Conservation (phyloP, 1,139 yeast species). For the Nadsonia commutata region DNA sequence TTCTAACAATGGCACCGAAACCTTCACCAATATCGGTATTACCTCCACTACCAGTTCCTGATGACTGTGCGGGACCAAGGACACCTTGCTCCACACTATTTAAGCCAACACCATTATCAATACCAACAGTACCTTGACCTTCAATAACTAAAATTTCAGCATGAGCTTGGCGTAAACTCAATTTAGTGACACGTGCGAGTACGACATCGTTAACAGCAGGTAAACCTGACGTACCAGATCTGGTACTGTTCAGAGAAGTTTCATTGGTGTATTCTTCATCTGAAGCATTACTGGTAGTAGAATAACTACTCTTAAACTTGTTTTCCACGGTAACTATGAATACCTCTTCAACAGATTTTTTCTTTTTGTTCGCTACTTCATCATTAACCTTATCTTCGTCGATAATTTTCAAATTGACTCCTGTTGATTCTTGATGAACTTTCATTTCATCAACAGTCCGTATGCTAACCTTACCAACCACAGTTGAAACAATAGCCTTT, state of each 20-base stretch:
- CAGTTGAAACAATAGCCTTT: slow-evolving; percentile 46
- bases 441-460: slow-evolving; percentile 13
- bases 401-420: slow-evolving; percentile 10
- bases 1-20: slow-evolving; percentile 74
- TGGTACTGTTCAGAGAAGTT: slow-evolving; percentile 10
- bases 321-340: slow-evolving; percentile 25
- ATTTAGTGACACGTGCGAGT: slow-evolving; percentile 55
- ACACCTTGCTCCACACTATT: slow-evolving; percentile 33
- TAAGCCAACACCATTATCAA: slow-evolving; percentile 55
- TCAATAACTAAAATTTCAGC: slow-evolving; percentile 78
- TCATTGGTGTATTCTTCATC: slow-evolving; percentile 14
- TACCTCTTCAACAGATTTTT: slow-evolving; percentile 10
- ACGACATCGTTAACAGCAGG: slow-evolving; percentile 84
- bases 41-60: slow-evolving; percentile 37
- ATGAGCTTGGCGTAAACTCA: slow-evolving; percentile 56
- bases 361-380: slow-evolving; percentile 8
- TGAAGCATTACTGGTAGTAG: slow-evolving; percentile 11
- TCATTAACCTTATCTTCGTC: slow-evolving; percentile 14
- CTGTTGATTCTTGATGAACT: slow-evolving; percentile 11
- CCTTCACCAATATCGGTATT: slow-evolving; percentile 68
- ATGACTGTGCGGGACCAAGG: slow-evolving; percentile 17
- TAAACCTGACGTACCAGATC: slow-evolving; percentile 28
- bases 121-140: slow-evolving; percentile 39
- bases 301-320: slow-evolving; percentile 21
- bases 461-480: slow-evolving; percentile 40